A percentile compares a stretch with the other conserved stretches of the same genome.
Conservation (phyloP, 345 rosid genomes). For the Populus pruinosa region DNA sequence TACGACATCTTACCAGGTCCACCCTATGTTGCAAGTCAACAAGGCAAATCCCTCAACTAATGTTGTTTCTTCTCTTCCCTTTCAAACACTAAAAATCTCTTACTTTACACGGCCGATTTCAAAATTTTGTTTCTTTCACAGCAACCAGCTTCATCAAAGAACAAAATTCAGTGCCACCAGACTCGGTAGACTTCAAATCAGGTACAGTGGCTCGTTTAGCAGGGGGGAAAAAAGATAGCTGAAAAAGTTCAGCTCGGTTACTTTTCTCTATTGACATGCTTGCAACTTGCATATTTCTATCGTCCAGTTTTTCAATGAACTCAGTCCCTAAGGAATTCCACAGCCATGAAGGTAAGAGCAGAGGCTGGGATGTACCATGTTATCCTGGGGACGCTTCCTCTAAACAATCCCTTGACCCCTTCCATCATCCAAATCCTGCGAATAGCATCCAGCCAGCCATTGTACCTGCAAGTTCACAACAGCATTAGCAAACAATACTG, state of each 20-base stretch:
- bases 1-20: no score
- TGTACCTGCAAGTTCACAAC: slow-evolving; percentile 47
- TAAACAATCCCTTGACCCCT: slow-evolving; percentile 73
- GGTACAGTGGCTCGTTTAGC: no score
- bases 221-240: no score
- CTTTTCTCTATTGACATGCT: slow-evolving; percentile 53
- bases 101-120: not conserved
- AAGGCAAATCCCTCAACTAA: no score
- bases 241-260: no score
- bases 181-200: no score
- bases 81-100: not conserved
- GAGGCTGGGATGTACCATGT: slow-evolving; percentile 95
- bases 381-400: slow-evolving; percentile 88
- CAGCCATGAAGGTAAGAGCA: slow-evolving; percentile 96
- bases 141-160: not conserved
- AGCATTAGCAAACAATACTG: not conserved
- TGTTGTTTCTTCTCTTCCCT: no score
- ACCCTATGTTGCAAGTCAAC: no score
- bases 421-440: slow-evolving; percentile 59
- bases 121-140: not conserved
- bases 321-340: slow-evolving; percentile 72
- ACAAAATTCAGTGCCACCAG: not conserved
- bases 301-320: slow-evolving; percentile 48
- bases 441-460: slow-evolving; percentile 77
- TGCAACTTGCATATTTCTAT: slow-evolving; percentile 23